phyloP scores from a whole-genome alignment of 768 basidiomycete species.

The Strobilomyces confusus region DNA sequence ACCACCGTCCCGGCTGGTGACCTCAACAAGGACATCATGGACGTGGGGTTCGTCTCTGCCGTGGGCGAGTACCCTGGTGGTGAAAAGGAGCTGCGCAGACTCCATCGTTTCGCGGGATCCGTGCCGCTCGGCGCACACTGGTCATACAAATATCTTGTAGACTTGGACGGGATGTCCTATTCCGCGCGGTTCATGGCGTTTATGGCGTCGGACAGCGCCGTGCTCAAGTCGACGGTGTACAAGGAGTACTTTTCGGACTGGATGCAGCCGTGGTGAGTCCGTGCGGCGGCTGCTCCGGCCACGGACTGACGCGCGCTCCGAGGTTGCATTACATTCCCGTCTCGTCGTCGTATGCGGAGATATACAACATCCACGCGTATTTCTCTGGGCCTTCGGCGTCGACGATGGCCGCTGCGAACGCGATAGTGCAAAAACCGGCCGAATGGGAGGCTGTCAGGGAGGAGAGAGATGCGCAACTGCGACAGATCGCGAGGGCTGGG shows the following conservation, averaged over 20 bases:
- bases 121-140: conserved; percentile 85
- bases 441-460: conserved; percentile 30
- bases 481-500: conserved; percentile 87
- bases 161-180: conserved; percentile 95
- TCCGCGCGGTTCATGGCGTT: conserved; percentile 85
- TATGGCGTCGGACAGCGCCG: conserved; percentile 82
- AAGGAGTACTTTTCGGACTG: conserved; percentile 88
- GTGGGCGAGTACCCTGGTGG: conserved; percentile 80
- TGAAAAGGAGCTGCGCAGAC: conserved; percentile 53
- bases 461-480: conserved; percentile 69
- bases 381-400: conserved; percentile 80
- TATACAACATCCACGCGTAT: conserved; percentile 91
- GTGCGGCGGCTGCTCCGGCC: background rate
- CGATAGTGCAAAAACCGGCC: conserved; percentile 35
- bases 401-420: conserved; percentile 51
- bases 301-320: background rate
- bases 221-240: conserved; percentile 88
- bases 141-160: conserved; percentile 90
- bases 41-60: conserved; percentile 79
- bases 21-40: conserved; percentile 81
- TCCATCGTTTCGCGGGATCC: conserved; percentile 68
- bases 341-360: conserved; percentile 80
- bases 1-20: conserved; percentile 52
- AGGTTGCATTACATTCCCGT: conserved; percentile 97
- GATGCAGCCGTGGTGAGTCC: conserved; percentile 79